Evolutionary conservation across 345 rosid genomes (phyloP).

Genomic region (Linum trigynum): DNA sequence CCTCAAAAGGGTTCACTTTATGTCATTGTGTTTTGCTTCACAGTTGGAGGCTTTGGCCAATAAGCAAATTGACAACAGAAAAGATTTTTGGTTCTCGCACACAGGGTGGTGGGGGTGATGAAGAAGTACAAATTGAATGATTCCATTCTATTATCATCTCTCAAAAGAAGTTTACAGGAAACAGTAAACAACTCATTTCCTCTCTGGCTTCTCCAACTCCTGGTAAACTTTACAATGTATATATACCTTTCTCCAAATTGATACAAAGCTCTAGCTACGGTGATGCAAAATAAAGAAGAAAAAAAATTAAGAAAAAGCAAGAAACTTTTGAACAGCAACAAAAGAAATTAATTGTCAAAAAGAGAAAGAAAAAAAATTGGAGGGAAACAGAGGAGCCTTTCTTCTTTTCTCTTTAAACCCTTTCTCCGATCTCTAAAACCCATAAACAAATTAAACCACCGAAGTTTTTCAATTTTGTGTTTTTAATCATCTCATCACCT

Average conservation of each 20-base stretch:
- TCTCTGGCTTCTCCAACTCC: neutral
- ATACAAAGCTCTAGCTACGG: neutral
- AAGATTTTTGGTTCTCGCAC: neutral
- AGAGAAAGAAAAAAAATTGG: neutral
- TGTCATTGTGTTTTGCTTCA: too few species aligned
- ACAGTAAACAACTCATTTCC: neutral
- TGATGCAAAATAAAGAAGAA: neutral
- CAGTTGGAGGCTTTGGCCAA: too few species aligned
- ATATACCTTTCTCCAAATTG: neutral
- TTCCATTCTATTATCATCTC: neutral
- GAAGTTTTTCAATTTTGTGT: neutral
- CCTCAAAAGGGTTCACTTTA: neutral
- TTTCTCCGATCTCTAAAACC: neutral
- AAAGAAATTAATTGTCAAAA: neutral
- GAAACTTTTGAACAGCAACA: neutral
- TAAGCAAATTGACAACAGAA: conserved; percentile 9
- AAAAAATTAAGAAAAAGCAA: too few species aligned
- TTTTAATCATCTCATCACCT: neutral
- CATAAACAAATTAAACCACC: neutral
- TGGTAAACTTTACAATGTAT: neutral
- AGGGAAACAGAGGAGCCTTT: neutral
- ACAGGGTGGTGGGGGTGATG: neutral
- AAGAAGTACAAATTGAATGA: neutral
- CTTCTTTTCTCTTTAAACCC: too few species aligned
- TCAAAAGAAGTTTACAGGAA: neutral